A percentile compares a stretch with the other conserved stretches of the same genome.
Evolutionary conservation across 176 grass and related monocot genomes (phyloP).

Genomic region (Hyparrhenia diplandra): DNA sequence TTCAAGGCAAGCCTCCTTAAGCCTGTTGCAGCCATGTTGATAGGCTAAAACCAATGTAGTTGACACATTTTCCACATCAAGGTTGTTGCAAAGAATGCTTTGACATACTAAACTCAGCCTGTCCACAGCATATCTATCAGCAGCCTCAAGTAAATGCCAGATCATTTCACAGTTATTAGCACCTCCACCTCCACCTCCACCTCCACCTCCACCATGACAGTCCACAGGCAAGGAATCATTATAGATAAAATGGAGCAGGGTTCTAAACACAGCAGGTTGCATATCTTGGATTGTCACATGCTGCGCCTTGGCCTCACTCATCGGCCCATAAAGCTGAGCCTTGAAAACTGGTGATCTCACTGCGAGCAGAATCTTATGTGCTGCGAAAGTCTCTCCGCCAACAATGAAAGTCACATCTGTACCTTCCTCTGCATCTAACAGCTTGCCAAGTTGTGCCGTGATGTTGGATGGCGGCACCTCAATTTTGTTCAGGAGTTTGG

Average conservation of each 20-base stretch:
- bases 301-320: neutral
- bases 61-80: conserved; percentile 25
- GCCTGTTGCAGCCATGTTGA: neutral
- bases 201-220: neutral
- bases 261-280: conserved; percentile 22
- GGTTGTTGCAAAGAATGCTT: neutral
- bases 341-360: conserved; percentile 35
- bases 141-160: conserved; percentile 15
- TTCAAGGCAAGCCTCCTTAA: neutral
- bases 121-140: conserved; percentile 13
- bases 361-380: conserved; percentile 34
- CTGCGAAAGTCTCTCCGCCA: neutral
- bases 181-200: no score
- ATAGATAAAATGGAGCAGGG: conserved; percentile 33
- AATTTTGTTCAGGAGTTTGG: neutral
- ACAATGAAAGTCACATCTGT: conserved; percentile 30
- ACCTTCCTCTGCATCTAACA: neutral
- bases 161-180: neutral
- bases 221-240: conserved; percentile 7
- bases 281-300: conserved; percentile 18
- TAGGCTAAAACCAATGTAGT: conserved; percentile 18
- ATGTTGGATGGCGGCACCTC: neutral
- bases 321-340: conserved; percentile 21
- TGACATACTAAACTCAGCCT: conserved; percentile 10
- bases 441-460: neutral